phyloP scores from a whole-genome alignment of 345 rosid genomes.

The Bruguiera gymnorhiza region DNA sequence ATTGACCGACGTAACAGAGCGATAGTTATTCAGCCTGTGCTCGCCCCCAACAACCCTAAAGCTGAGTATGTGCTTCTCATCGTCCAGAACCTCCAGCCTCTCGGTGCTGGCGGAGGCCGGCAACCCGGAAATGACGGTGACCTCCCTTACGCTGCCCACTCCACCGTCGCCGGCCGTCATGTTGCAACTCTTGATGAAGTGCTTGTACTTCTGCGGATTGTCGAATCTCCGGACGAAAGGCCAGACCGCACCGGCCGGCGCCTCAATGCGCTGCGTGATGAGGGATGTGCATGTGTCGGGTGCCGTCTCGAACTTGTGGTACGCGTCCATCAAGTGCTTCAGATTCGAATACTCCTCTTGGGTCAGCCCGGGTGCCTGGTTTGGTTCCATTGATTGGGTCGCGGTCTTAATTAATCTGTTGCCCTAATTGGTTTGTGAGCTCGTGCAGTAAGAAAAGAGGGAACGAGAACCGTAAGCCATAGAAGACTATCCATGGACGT shows the following conservation, averaged over 20 bases:
- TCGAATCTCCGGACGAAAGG: constrained; percentile 61
- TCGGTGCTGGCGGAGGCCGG: constrained; percentile 88
- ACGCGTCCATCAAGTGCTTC: constrained; percentile 45
- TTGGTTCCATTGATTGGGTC: neutral
- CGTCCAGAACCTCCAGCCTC: constrained; percentile 72
- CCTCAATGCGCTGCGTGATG: constrained; percentile 67
- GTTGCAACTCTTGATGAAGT: constrained; percentile 68
- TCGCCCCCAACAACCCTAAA: constrained; percentile 84
- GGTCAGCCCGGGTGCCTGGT: constrained; percentile 34
- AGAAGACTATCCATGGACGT: too few species aligned
- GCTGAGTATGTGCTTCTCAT: constrained; percentile 60
- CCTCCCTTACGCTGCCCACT: constrained; percentile 71
- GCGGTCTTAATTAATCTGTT: too few species aligned
- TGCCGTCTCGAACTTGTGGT: constrained; percentile 50
- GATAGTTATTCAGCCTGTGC: constrained; percentile 69
- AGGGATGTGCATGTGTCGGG: constrained; percentile 67
- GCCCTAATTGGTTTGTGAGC: too few species aligned
- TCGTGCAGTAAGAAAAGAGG: constrained; percentile 1
- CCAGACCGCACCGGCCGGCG: constrained; percentile 62
- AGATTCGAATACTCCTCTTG: constrained; percentile 47
- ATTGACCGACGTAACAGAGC: constrained; percentile 72
- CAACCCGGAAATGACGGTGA: constrained; percentile 67
- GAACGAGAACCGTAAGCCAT: too few species aligned
- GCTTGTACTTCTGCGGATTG: constrained; percentile 75
- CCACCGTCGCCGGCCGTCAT: constrained; percentile 48